Base-by-base conservation (phyloP, 2,329 filamentous ascomycete species). In the Aureobasidium melanogenum region DNA sequence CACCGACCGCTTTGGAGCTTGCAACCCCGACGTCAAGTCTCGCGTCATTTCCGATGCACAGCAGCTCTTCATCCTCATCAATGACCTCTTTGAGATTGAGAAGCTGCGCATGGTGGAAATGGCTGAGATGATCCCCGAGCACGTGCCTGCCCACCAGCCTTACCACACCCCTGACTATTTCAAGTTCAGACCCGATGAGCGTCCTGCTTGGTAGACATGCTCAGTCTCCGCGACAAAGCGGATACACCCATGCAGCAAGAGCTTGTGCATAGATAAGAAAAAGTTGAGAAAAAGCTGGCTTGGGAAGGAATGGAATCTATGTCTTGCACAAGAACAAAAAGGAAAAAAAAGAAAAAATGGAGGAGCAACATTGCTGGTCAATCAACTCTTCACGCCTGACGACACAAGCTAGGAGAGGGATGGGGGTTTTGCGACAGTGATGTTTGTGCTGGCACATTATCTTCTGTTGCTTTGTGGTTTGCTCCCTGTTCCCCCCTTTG, bases 1-100 rank as follows among this genome's bases (percentile, higher is more conserved):
- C 26, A 60, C 57, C 14, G 57, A 60, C n/a, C 57, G 57, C 47
- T 60, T 52, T 19, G 47, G 57, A 17, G 57, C 47, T 39, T 60
- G 57, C 38, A 43, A 51, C 12, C 19, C 26, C n/a, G 32, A 24
- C 10, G 28, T 48, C 38, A 60, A 60, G 19, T 6, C 47, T 19
- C n/a, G 39, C n/a, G 52, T 52, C 7, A 26, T 43, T 8, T 28
- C 46, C 36, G 28, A 47, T 14, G 57, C 57, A 28, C 46, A 60
- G 26, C 57, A 60, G 36, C 47, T 60, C 4, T 60, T 60, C 30
- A 38, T 60, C n/a, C 26, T 52, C n/a, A 44, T 52, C 57, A 60
- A 52, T 15, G 57, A 22, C 14, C 39, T 60, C 19, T 52, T 52
- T 19, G 57, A 51, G 38, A 28, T 22, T 10, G 57, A 60, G 17